phyloP scores from a whole-genome alignment of 129 eudicot species.

The sunflower (Helianthus annuus) region DNA sequence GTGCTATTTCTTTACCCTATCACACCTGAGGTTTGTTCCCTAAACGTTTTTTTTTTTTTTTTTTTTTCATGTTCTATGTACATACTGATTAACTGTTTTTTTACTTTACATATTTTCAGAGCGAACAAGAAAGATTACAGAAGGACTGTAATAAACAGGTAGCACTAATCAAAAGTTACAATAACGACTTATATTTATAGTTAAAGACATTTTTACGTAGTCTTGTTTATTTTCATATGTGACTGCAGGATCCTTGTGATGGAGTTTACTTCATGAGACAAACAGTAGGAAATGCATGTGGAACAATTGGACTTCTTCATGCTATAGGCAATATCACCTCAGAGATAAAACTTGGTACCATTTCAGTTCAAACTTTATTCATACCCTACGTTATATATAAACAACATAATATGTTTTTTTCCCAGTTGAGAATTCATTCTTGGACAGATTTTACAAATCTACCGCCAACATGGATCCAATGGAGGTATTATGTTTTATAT shows the following conservation, averaged over 20 bases:
- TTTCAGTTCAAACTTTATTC: background rate
- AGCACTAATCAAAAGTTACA: background rate
- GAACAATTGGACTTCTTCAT: conserved; percentile 96
- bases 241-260: conserved; percentile 48
- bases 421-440: conserved; percentile 77
- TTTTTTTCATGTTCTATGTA: background rate
- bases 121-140: conserved; percentile 78
- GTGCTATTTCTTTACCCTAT: conserved; percentile 83
- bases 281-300: conserved; percentile 99
- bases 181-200: background rate
- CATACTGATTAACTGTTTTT: background rate
- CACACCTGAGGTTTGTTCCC: conserved; percentile 53
- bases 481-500: conserved; percentile 54
- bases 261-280: conserved; percentile 94
- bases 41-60: background rate
- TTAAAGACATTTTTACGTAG: background rate
- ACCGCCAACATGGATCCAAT: conserved; percentile 78
- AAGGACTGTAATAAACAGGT: conserved; percentile 59
- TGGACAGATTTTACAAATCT: conserved; percentile 78
- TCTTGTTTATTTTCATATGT: background rate
- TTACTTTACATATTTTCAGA: conserved; percentile 41
- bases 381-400: background rate
- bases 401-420: conserved; percentile 8
- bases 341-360: conserved; percentile 75
- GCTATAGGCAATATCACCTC: conserved; percentile 91